phyloP scores from a whole-genome alignment of 345 rosid species.

The Melaleuca quinquenervia region DNA sequence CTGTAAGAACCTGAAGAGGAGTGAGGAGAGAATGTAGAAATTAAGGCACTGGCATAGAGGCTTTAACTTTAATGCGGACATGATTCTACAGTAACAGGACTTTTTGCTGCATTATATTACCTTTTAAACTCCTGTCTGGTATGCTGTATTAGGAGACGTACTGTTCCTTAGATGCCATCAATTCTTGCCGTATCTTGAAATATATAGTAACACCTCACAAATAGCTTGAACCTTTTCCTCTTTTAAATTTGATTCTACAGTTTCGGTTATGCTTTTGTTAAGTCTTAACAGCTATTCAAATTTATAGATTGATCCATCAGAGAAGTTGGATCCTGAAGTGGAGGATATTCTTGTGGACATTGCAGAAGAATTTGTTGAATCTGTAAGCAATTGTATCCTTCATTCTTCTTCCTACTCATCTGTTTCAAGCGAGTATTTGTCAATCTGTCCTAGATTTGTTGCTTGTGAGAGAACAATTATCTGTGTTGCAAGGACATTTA shows the following conservation, averaged over 20 bases:
- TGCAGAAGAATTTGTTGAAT: slow-evolving; percentile 92
- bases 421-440: background rate
- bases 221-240: background rate
- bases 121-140: background rate
- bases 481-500: background rate
- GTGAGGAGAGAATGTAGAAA: background rate
- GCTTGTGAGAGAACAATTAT: background rate
- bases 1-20: background rate
- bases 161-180: background rate
- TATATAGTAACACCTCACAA: background rate
- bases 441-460: background rate
- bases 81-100: background rate
- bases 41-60: background rate
- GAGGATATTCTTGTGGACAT: slow-evolving; percentile 88
- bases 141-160: background rate
- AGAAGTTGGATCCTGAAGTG: slow-evolving; percentile 86
- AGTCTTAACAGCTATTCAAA: background rate
- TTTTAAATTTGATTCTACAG: background rate
- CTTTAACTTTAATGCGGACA: background rate
- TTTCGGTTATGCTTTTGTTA: background rate
- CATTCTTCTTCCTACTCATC: background rate
- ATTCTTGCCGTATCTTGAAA: background rate
- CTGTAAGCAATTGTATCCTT: slow-evolving; percentile 40
- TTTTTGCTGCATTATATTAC: background rate
- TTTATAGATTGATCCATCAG: slow-evolving; percentile 78